Evolutionary conservation across 805 yeast species (phyloP).

Genomic region (Barnettozyma siamensis): DNA sequence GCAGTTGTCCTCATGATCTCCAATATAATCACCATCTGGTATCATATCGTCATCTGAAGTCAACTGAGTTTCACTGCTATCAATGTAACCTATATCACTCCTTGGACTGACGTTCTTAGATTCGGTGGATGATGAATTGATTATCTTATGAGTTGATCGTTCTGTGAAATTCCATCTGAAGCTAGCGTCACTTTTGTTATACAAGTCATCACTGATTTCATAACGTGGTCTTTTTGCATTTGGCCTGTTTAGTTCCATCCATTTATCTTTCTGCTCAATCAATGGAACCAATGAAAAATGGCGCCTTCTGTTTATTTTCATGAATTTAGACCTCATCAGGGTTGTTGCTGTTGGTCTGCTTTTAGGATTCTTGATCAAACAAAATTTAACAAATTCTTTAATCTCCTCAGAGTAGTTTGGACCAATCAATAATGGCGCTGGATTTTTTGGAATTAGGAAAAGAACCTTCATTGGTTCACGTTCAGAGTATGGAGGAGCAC

Average conservation of each 20-base stretch:
- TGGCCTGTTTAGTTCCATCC: constrained; percentile 28
- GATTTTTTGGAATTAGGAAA: constrained; percentile 57
- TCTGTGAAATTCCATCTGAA: constrained; percentile 23
- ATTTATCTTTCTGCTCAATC: constrained; percentile 35
- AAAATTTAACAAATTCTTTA: constrained; percentile 53
- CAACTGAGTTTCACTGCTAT: constrained; percentile 17
- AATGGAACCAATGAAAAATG: constrained; percentile 28
- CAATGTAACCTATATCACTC: constrained; percentile 3
- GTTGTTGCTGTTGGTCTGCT: constrained; percentile 56
- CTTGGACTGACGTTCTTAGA: constrained; percentile 15
- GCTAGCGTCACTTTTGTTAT: constrained; percentile 21
- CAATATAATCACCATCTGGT: not conserved
- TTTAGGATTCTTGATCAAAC: constrained; percentile 62
- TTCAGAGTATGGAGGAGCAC: constrained; percentile 73
- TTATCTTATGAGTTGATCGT: not conserved
- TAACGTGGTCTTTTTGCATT: constrained; percentile 33
- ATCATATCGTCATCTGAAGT: constrained; percentile 14
- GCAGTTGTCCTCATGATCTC: not conserved
- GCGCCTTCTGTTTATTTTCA: constrained; percentile 31
- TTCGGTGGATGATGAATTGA: constrained; percentile 10
- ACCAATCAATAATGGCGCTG: constrained; percentile 56
- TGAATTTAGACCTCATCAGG: constrained; percentile 50
- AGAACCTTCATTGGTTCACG: constrained; percentile 74
- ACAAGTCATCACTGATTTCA: constrained; percentile 28
- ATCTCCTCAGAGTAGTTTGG: constrained; percentile 35